Base-by-base conservation (phyloP, 2,329 filamentous ascomycete genomes). In the Diaporthe sp. region DNA sequence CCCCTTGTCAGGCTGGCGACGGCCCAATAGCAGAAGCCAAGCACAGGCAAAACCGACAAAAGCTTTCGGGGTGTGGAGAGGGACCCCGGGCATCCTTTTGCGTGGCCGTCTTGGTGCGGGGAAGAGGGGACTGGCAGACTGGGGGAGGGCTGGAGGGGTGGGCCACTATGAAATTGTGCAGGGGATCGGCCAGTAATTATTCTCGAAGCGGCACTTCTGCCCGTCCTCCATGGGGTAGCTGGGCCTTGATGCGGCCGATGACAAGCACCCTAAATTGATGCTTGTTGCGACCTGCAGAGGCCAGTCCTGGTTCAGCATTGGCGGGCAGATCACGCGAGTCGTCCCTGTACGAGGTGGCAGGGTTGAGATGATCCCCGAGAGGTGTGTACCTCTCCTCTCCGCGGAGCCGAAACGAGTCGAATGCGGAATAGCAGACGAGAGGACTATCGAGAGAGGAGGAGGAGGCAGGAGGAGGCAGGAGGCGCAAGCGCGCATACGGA, bases 181-280 rank as follows among this genome's bases (percentile, higher is more conserved):
- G 51, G 63, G 47, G 63, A 68, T 68, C 63, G 63, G 47, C 63
- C 63, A 68, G 63, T 53, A 13, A 27, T 68, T 68, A 68, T 68
- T 53, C 63, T 68, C 63, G 63, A 68, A 68, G 44, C 63, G 63
- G 47, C 63, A 68, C 44, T 53, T 35, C 17, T 61, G 56, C 30
- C 69, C 69, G 55, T 37, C 44, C 25, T 51, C 22, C 42, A 51
- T 30, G 53, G 53, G 68, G 42, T 25, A 27, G 55, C 30, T 50
- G 30, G 39, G 53, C 53, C 39, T 30, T 37, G 39, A 61, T 61
- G 69, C 68, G 42, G 68, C 55, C 42, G 55, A 39, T 63, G 69
- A 61, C 69, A 58, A 56, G 55, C 32, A 71, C 69, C 69, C 69
- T 71, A 53, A 71, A 71, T 44, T 71, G 68, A 71, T 71, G 55